A percentile compares a stretch with the other conserved stretches of the same genome.
Evolutionary conservation across 2,329 filamentous ascomycete species (phyloP).

Genomic region (Penicillium janthinellum): DNA sequence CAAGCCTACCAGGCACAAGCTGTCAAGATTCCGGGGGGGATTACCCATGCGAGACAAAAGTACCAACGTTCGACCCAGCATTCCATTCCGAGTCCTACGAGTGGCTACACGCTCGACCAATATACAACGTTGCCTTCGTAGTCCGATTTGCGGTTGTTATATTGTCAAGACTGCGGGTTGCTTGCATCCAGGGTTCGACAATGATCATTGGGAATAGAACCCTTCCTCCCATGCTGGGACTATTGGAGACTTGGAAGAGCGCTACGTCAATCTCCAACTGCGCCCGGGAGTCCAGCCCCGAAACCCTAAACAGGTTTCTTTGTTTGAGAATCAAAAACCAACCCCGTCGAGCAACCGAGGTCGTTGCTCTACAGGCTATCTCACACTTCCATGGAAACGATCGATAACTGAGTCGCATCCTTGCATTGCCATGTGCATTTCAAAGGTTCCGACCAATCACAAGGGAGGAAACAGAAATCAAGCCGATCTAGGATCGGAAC

Average conservation of each 20-base stretch:
- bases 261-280: constrained; percentile 1
- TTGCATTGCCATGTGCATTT: not conserved
- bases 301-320: not conserved
- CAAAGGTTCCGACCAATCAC: not conserved
- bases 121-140: not conserved
- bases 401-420: not conserved
- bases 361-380: not conserved
- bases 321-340: not conserved
- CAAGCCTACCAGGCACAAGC: not conserved
- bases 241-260: constrained; percentile 9
- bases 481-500: not conserved
- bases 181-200: not conserved
- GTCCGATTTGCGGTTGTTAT: not conserved
- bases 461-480: not conserved
- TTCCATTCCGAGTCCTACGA: not conserved
- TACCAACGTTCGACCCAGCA: not conserved
- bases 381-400: not conserved
- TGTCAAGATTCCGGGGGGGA: not conserved
- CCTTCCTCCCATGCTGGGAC: constrained; percentile 5
- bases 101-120: not conserved
- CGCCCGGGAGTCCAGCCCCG: not conserved
- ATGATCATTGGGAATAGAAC: not conserved
- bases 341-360: not conserved
- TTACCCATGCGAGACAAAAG: not conserved
- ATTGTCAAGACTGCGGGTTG: not conserved